Percentiles rank a stretch among this genome's conserved stretches.
phyloP scores from a whole-genome alignment of 2,329 filamentous ascomycete genomes.

The Ascochyta rabiei region DNA sequence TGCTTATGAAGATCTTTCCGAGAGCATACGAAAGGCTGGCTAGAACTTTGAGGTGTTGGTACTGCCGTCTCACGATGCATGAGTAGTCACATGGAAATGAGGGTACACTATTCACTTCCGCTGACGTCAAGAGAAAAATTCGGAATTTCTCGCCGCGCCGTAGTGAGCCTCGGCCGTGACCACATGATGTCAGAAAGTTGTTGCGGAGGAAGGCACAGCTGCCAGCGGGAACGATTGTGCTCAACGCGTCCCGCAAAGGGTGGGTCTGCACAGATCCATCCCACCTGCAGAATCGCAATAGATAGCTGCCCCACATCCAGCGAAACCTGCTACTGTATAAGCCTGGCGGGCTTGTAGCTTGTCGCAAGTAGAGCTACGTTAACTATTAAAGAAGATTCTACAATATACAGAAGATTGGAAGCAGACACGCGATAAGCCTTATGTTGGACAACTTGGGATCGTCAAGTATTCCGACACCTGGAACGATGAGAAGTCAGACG shows the following conservation, averaged over 20 bases:
- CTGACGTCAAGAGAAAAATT: not conserved
- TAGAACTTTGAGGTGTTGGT: not conserved
- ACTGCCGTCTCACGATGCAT: not conserved
- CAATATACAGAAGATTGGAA: too few relatives aligned
- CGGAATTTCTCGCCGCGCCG: not conserved
- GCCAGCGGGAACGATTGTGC: not conserved
- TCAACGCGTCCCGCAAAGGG: not conserved
- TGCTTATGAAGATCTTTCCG: not conserved
- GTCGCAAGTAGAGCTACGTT: too few relatives aligned
- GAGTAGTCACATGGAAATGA: constrained; percentile 1
- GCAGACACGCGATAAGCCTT: too few relatives aligned
- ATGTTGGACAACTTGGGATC: too few relatives aligned
- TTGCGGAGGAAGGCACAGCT: not conserved
- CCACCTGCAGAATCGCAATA: not conserved
- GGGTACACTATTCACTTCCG: not conserved
- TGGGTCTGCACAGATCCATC: not conserved
- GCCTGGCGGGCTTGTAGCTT: not conserved
- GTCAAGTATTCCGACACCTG: too few relatives aligned
- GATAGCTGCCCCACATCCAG: not conserved
- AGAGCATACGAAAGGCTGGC: not conserved
- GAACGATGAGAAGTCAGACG: too few relatives aligned
- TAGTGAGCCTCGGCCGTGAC: not conserved
- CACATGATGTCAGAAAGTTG: not conserved
- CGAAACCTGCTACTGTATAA: not conserved
- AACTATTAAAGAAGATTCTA: too few relatives aligned